Conservation (phyloP, 495 filamentous ascomycete genomes). For the Geopyxis carbonaria region DNA sequence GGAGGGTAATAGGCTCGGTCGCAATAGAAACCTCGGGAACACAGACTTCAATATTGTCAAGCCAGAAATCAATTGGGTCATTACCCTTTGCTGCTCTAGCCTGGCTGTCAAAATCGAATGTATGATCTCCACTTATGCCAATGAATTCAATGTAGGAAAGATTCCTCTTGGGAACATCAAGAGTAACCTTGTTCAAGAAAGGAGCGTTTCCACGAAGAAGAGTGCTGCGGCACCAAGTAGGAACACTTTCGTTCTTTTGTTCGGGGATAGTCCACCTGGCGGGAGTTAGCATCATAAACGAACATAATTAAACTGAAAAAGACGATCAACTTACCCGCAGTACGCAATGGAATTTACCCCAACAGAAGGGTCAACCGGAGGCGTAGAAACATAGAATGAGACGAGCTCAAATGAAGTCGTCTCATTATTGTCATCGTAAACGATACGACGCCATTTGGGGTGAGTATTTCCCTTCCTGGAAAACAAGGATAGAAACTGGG, state of each 20-base stretch:
- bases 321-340: too few species aligned
- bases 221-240: constrained; percentile 1
- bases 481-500: constrained; percentile 2
- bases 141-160: constrained; percentile 2
- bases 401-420: background rate
- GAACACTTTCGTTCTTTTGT: constrained; percentile 1
- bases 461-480: background rate
- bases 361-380: background rate
- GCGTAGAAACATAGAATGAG: constrained; percentile 5
- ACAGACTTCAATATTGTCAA: constrained; percentile 3
- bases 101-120: background rate
- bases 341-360: background rate
- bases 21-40: too few species aligned
- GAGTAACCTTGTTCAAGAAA: constrained; percentile 1
- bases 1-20: too few species aligned
- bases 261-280: constrained; percentile 4
- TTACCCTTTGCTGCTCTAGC: background rate
- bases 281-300: too few species aligned
- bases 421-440: constrained; percentile 1
- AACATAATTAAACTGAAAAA: too few species aligned
- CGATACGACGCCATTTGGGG: constrained; percentile 4
- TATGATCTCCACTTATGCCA: background rate
- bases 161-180: background rate
- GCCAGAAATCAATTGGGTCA: constrained; percentile 4
- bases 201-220: background rate